A percentile compares a stretch with the other conserved stretches of the same genome.
Conservation (phyloP, 495 filamentous ascomycete genomes). For the Tuber magnatum region DNA sequence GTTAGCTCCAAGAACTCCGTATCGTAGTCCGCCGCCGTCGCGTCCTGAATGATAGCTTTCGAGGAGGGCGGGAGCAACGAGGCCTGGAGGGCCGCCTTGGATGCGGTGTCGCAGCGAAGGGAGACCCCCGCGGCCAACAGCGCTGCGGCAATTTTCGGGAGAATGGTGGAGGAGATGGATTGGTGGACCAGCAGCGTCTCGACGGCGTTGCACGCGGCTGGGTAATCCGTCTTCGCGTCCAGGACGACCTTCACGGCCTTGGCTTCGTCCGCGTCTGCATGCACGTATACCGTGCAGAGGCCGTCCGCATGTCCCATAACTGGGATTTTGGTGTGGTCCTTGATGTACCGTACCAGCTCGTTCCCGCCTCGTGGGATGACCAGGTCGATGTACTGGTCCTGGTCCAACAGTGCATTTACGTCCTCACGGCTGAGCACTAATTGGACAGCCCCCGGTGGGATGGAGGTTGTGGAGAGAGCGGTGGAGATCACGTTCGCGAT, state of each 20-base stretch:
- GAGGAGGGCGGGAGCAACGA: slow-evolving; percentile 42
- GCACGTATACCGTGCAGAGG: slow-evolving; percentile 82
- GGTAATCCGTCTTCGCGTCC: slow-evolving; percentile 89
- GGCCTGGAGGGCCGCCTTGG: slow-evolving; percentile 54
- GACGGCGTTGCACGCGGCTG: slow-evolving; percentile 90
- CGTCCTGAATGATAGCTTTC: slow-evolving; percentile 53
- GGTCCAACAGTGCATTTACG: slow-evolving; percentile 71
- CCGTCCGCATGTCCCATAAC: slow-evolving; percentile 96
- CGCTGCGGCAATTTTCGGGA: slow-evolving; percentile 63
- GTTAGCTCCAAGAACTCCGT: slow-evolving; percentile 86
- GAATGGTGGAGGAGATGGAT: slow-evolving; percentile 56
- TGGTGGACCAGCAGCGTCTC: slow-evolving; percentile 85
- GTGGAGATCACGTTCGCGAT: slow-evolving; percentile 79
- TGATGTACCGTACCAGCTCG: slow-evolving; percentile 84
- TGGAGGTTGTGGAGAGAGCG: slow-evolving; percentile 65
- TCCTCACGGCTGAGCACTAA: slow-evolving; percentile 86
- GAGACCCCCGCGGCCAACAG: slow-evolving; percentile 69
- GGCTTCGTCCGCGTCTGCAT: slow-evolving; percentile 63
- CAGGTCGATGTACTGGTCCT: slow-evolving; percentile 83
- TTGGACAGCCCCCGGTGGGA: slow-evolving; percentile 81
- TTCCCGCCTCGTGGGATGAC: slow-evolving; percentile 92
- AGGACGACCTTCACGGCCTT: slow-evolving; percentile 71
- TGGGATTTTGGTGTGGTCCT: slow-evolving; percentile 83
- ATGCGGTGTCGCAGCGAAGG: slow-evolving; percentile 69
- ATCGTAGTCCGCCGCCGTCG: slow-evolving; percentile 62